These are phyloP conservation scores for Fusarium pseudoanthophilum DNA, from an alignment of 2,329 filamentous ascomycete species.

Conservation along the genomic window DNA sequence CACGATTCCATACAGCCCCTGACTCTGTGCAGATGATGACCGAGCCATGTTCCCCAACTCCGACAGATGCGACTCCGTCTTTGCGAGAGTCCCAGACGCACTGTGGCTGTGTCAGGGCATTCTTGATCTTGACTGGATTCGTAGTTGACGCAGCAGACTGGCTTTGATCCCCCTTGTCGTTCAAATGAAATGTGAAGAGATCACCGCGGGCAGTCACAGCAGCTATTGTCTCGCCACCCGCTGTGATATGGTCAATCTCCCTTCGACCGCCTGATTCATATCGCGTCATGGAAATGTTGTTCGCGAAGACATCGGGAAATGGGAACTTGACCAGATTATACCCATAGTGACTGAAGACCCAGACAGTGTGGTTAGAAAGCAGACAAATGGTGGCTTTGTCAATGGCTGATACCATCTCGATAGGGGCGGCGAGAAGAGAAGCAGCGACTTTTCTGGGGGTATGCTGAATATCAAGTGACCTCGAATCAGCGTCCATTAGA, in stretches of 20 bases:
- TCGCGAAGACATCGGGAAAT: conserved; percentile 74
- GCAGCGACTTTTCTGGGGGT: conserved; percentile 89
- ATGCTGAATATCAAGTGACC: conserved; percentile 85
- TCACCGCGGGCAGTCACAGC: conserved; percentile 87
- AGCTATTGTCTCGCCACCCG: conserved; percentile 91
- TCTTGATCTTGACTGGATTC: conserved; percentile 89
- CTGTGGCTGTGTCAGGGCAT: conserved; percentile 79
- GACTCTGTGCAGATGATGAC: conserved; percentile 94
- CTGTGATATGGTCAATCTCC: conserved; percentile 79
- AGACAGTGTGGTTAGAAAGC: conserved; percentile 87
- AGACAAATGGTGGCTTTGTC: conserved; percentile 89
- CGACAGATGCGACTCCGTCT: conserved; percentile 85
- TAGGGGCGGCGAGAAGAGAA: conserved; percentile 73
- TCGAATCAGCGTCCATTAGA: conserved; percentile 92
- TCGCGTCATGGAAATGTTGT: conserved; percentile 71
- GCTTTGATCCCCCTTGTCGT: conserved; percentile 71
- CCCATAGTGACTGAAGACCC: conserved; percentile 94
- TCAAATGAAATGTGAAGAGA: conserved; percentile 85
- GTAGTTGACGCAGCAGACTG: conserved; percentile 79
- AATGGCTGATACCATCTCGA: conserved; percentile 85
- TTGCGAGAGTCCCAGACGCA: conserved; percentile 92
- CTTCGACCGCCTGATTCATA: conserved; percentile 73
- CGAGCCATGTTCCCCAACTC: conserved; percentile 90
- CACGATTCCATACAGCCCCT: conserved; percentile 91
- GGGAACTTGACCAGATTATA: conserved; percentile 93